phyloP scores from a whole-genome alignment of 225 moss, liverwort and hornwort species.

The Rhytidiadelphus loreus region DNA sequence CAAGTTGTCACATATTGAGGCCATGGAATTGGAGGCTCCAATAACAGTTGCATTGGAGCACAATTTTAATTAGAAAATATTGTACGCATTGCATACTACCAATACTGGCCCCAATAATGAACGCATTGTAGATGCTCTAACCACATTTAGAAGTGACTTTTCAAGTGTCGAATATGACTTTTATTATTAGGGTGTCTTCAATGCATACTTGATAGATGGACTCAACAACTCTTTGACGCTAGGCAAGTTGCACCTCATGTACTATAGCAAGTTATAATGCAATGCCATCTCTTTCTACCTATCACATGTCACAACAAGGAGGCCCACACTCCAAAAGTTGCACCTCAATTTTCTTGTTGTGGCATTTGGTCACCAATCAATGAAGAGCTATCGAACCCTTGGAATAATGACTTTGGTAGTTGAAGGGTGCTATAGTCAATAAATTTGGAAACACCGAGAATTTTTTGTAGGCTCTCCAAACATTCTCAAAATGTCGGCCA shows the following conservation, averaged over 20 bases:
- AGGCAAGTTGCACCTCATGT: neutral
- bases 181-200: neutral
- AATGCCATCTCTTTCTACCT: accelerated
- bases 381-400: accelerated
- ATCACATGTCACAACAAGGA: accelerated
- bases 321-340: neutral
- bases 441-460: neutral
- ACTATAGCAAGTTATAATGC: accelerated
- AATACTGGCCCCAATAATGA: too few species aligned
- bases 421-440: accelerated
- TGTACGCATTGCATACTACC: too few species aligned
- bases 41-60: too few species aligned
- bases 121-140: too few species aligned
- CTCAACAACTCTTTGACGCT: accelerated
- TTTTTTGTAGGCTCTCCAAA: neutral
- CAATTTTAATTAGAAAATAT: too few species aligned
- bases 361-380: neutral
- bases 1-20: too few species aligned
- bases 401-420: neutral
- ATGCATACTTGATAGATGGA: accelerated
- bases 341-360: neutral
- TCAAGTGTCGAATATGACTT: neutral
- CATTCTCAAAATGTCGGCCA: accelerated
- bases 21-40: too few species aligned
- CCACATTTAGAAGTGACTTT: neutral